These are phyloP conservation scores for Aspergillus ustus DNA, from an alignment of 2,329 filamentous ascomycete species.

Conservation along the genomic window DNA sequence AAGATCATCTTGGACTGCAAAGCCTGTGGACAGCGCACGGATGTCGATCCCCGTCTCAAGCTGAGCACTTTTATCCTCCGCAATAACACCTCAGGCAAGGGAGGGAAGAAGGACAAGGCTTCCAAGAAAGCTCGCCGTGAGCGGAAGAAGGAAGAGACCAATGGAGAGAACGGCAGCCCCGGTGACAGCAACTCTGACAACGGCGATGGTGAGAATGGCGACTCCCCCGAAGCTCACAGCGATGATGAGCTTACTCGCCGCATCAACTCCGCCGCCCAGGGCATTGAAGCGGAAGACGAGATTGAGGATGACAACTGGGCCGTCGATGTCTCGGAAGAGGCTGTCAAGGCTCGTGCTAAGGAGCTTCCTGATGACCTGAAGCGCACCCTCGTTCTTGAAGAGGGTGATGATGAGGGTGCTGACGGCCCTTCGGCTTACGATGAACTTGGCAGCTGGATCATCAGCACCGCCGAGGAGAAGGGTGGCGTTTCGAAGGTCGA, in stretches of 20 bases:
- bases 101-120: constrained; percentile 94
- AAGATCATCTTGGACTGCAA: constrained; percentile 96
- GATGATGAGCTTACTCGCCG: constrained; percentile 89
- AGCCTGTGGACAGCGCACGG: constrained; percentile 90
- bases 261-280: constrained; percentile 69
- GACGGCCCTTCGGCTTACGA: constrained; percentile 84
- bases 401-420: constrained; percentile 78
- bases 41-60: constrained; percentile 92
- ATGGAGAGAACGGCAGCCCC: constrained; percentile 64
- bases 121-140: constrained; percentile 81
- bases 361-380: constrained; percentile 94
- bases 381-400: constrained; percentile 82
- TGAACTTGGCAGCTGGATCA: constrained; percentile 90
- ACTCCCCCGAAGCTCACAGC: constrained; percentile 73
- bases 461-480: constrained; percentile 70
- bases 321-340: constrained; percentile 93
- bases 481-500: constrained; percentile 78
- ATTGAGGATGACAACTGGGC: constrained; percentile 91
- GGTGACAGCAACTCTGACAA: constrained; percentile 69
- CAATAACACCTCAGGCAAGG: constrained; percentile 81
- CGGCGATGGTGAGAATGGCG: constrained; percentile 66
- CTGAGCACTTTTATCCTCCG: constrained; percentile 97
- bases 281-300: constrained; percentile 71
- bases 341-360: constrained; percentile 91
- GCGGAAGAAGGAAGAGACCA: constrained; percentile 77